Percentiles rank a stretch among this genome's conserved stretches.
These are phyloP conservation scores for Nicotiana benthamiana DNA, from an alignment of 257 asterid genomes.

Conservation along the genomic window DNA sequence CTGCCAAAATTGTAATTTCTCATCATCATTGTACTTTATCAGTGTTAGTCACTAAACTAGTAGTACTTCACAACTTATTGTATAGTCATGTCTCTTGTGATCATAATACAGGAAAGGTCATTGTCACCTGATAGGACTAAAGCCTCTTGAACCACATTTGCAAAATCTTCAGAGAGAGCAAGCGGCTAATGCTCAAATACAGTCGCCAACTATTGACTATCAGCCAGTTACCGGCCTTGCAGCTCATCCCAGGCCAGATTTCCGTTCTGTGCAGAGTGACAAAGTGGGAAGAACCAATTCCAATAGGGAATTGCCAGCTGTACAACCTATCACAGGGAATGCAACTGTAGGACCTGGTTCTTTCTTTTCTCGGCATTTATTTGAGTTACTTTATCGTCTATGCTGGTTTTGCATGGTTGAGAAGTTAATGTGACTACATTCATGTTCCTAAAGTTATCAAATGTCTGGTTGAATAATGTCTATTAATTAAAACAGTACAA, in stretches of 20 bases:
- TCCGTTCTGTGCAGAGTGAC: conserved; percentile 25
- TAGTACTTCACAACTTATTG: neutral
- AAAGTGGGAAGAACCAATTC: conserved; percentile 14
- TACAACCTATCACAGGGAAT: conserved; percentile 20
- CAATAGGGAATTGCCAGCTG: conserved; percentile 18
- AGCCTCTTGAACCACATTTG: conserved; percentile 24
- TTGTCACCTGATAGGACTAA: conserved; percentile 58
- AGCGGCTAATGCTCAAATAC: conserved; percentile 27
- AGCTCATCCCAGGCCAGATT: conserved; percentile 24
- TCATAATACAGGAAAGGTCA: conserved; percentile 50
- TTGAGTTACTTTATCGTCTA: neutral
- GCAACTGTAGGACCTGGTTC: conserved; percentile 31
- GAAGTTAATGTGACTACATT: neutral
- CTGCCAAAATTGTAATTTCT: neutral
- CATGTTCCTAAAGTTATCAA: neutral
- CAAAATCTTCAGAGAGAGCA: conserved; percentile 20
- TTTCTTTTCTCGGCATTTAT: conserved; percentile 5
- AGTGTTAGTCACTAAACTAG: neutral
- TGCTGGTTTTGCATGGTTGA: conserved; percentile 6
- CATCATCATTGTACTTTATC: neutral
- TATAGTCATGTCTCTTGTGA: neutral
- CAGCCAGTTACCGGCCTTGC: conserved; percentile 17
- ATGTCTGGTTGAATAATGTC: neutral
- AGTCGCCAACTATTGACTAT: conserved; percentile 10
- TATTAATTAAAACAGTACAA: neutral